Base-by-base conservation (phyloP, 177 flowering plant species). In the Vitis hybrid region DNA sequence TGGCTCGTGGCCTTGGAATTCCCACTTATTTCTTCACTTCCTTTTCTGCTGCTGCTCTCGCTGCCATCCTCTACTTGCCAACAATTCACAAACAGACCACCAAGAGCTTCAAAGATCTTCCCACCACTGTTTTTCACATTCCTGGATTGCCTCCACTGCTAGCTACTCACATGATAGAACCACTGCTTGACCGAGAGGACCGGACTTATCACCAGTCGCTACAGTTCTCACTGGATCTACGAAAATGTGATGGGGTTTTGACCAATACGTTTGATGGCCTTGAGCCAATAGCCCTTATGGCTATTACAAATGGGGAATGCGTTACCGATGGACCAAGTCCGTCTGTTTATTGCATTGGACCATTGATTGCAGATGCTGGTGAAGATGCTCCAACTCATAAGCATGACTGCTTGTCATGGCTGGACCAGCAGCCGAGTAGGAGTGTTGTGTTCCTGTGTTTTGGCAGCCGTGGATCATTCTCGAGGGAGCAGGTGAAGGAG, bases 361-460 rank as follows among this genome's bases (percentile, higher is more conserved):
- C 60, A 1, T 30, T 66, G 50, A 55, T 66, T 9, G 60, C 48
- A 6, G 6, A 24, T 35, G 35, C 63, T 6, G 11, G 48, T 30
- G 35, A 30, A 4, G n/a, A 30, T 21, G 46, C 7, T 6, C 6
- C 6, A 35, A 35, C 40, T 35, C 3, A 13, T 15, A 8, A 9
- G 3, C 30, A 24, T 11, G 40, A 35, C 7, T 35, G 40, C 63
- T 6, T 35, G 40, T 5, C 40, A 35, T 35, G 40, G 40, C 68
- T 65, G 15, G 40, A 65, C 46, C 52, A 6, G 40, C 68, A 65
- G 30, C 57, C 68, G 27, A 30, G 48, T 24, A 57, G 40, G 52
- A 65, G 68, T 19, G 58, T 65, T 17, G 68, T 65, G 51, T 64
- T 52, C 27, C 11, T 65, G 6, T 52, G 68, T 65, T 65, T 65